phyloP scores from a whole-genome alignment of 257 asterid genomes.

The Galeopsis tetrahit region DNA sequence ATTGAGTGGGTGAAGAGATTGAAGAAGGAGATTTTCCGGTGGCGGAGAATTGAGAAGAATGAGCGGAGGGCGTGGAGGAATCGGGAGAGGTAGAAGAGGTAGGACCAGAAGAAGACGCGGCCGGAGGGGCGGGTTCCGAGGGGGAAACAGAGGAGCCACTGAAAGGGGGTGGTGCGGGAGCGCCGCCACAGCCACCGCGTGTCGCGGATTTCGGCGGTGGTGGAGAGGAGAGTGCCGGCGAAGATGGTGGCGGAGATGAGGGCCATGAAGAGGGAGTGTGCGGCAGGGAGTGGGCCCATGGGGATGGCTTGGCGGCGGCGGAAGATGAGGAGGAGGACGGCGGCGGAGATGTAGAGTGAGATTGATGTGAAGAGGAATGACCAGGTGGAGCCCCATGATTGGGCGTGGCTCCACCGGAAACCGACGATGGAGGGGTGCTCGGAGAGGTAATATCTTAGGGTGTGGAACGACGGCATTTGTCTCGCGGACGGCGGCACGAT shows the following conservation, averaged over 20 bases:
- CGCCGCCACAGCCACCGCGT: conserved; percentile 87
- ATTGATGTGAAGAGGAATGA: conserved; percentile 68
- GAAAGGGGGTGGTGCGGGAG: conserved; percentile 64
- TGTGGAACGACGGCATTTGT: conserved; percentile 34
- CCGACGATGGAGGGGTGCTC: conserved; percentile 80
- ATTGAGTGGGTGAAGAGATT: conserved; percentile 67
- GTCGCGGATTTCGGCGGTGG: conserved; percentile 84
- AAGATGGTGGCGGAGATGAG: conserved; percentile 71
- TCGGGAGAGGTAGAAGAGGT: conserved; percentile 75
- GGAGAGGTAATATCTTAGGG: conserved; percentile 59
- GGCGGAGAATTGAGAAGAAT: conserved; percentile 47
- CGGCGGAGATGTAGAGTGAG: conserved; percentile 54
- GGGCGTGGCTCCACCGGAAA: conserved; percentile 79
- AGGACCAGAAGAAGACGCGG: conserved; percentile 95
- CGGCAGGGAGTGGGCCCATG: conserved; percentile 76
- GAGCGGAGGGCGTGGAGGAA: conserved; percentile 73
- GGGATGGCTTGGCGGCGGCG: conserved; percentile 63
- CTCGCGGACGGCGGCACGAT: too few species aligned
- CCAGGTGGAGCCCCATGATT: conserved; percentile 87
- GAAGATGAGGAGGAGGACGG: conserved; percentile 58
- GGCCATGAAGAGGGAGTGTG: conserved; percentile 78
- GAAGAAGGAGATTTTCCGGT: conserved; percentile 55
- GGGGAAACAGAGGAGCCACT: conserved; percentile 89
- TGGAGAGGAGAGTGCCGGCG: conserved; percentile 74
- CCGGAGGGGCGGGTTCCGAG: conserved; percentile 91